Percentiles rank a stretch among this genome's conserved stretches.
Conservation (phyloP, 106 monocot genomes). For the Chionographis japonica region DNA sequence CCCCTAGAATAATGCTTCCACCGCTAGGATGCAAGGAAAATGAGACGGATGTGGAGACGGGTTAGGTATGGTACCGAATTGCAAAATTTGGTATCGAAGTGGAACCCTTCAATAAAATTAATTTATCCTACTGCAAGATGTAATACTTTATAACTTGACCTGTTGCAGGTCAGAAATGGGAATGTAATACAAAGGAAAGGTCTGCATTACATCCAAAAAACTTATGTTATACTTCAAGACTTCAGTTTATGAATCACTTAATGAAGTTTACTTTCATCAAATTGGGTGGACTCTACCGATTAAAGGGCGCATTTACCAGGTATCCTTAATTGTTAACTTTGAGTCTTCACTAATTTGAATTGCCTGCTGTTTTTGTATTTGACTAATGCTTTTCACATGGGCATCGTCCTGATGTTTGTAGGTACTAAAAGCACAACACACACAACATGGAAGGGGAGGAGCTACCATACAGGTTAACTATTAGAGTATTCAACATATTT, state of each 20-base stretch:
- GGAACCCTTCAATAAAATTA: neutral
- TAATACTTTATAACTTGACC: slow-evolving; percentile 6
- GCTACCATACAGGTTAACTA: slow-evolving; percentile 63
- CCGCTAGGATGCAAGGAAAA: too few relatives aligned
- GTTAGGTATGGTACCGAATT: too few relatives aligned
- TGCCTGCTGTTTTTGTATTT: neutral
- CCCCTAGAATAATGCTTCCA: too few relatives aligned
- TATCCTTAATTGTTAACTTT: slow-evolving; percentile 17
- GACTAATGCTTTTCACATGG: neutral
- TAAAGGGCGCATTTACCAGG: slow-evolving; percentile 86
- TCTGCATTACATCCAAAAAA: slow-evolving; percentile 21
- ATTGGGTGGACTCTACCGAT: slow-evolving; percentile 12
- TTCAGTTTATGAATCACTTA: slow-evolving; percentile 16
- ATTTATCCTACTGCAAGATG: neutral
- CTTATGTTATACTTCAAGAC: slow-evolving; percentile 16
- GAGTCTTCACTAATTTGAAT: neutral
- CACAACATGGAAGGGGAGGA: slow-evolving; percentile 77
- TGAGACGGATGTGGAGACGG: too few relatives aligned
- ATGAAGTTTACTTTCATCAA: slow-evolving; percentile 6
- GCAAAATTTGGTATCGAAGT: too few relatives aligned
- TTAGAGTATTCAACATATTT: neutral
- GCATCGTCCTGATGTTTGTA: slow-evolving; percentile 10
- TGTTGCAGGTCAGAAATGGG: slow-evolving; percentile 73
- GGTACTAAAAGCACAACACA: slow-evolving; percentile 74
- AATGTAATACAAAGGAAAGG: slow-evolving; percentile 94